Conservation (phyloP, 2,329 filamentous ascomycete species). For the Rasamsonia emersonii region DNA sequence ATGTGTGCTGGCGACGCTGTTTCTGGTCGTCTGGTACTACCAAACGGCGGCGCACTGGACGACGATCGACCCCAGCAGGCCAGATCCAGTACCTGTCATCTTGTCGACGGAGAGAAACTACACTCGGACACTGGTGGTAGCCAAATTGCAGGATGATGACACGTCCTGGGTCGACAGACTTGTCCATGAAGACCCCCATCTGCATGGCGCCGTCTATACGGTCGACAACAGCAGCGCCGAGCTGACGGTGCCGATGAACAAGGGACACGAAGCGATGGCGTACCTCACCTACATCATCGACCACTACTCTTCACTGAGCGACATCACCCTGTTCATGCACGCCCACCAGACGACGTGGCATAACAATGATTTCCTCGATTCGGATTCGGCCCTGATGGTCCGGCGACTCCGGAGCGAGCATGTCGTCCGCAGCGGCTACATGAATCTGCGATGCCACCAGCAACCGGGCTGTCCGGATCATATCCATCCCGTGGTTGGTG, state of each 20-base stretch:
- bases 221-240: constrained; percentile 36
- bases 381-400: constrained; percentile 35
- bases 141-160: no score
- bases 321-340: constrained; percentile 45
- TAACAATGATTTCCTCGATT: constrained; percentile 39
- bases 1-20: no score
- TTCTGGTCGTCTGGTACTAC: no score
- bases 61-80: no score
- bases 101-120: no score
- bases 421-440: constrained; percentile 38
- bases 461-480: constrained; percentile 43
- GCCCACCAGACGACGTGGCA: constrained; percentile 42
- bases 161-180: no score
- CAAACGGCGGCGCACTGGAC: no score
- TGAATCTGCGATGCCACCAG: constrained; percentile 44
- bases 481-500: constrained; percentile 26
- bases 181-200: no score
- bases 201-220: no score
- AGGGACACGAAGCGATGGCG: constrained; percentile 45
- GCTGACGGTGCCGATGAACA: constrained; percentile 39
- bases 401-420: constrained; percentile 33
- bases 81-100: no score
- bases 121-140: no score
- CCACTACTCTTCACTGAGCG: constrained; percentile 43
- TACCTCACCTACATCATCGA: constrained; percentile 51